These are phyloP conservation scores for Magnusiomyces tetraspermus DNA, from an alignment of 1,139 yeast genomes.

Conservation along the genomic window DNA sequence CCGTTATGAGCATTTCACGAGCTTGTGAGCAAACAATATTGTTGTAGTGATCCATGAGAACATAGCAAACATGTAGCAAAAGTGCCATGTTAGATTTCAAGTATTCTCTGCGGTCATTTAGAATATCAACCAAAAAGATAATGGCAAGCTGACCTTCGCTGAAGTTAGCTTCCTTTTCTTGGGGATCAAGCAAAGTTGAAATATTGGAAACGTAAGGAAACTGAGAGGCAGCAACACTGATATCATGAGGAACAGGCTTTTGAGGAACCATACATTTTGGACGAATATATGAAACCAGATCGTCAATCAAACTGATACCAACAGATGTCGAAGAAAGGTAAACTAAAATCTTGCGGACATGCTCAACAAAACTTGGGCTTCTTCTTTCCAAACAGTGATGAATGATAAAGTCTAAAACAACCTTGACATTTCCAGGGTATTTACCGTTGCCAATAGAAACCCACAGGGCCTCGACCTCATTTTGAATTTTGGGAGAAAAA, in stretches of 20 bases:
- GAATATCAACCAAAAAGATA: conserved; percentile 72
- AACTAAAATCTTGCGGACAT: conserved; percentile 71
- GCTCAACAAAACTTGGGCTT: conserved; percentile 66
- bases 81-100: conserved; percentile 47
- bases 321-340: conserved; percentile 59
- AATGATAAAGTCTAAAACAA: conserved; percentile 62
- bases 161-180: conserved; percentile 63
- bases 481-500: conserved; percentile 62
- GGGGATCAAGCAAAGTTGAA: conserved; percentile 42
- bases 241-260: conserved; percentile 31
- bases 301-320: conserved; percentile 49
- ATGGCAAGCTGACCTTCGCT: conserved; percentile 83
- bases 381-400: conserved; percentile 60
- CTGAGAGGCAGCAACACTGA: conserved; percentile 26
- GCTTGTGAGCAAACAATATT: conserved; percentile 81
- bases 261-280: conserved; percentile 87
- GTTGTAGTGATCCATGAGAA: conserved; percentile 78
- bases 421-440: conserved; percentile 58
- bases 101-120: conserved; percentile 39
- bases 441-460: conserved; percentile 72
- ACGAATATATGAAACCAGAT: conserved; percentile 57
- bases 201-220: conserved; percentile 73
- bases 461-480: conserved; percentile 93
- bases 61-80: conserved; percentile 73
- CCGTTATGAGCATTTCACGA: conserved; percentile 58